Conservation (phyloP, 768 basidiomycete species). For the Gymnopilus dilepis region DNA sequence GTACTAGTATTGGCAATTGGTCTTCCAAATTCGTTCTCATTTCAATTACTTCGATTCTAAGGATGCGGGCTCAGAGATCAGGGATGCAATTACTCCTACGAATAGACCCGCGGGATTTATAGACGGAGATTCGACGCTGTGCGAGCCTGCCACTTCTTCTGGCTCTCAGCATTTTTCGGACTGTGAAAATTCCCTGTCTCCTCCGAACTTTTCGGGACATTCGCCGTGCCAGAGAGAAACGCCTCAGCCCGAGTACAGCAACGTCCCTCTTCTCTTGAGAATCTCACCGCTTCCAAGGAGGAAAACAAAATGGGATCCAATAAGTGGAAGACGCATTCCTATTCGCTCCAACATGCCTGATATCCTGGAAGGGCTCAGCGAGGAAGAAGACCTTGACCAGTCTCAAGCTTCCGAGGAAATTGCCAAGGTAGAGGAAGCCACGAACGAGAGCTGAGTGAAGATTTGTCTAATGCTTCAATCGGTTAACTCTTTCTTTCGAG, state of each 20-base stretch:
- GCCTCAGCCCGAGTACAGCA: not conserved
- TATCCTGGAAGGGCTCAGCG: no score
- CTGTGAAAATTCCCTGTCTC: not conserved
- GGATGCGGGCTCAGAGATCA: no score
- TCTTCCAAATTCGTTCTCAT: no score
- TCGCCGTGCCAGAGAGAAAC: not conserved
- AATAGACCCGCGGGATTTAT: no score
- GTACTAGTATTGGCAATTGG: not conserved
- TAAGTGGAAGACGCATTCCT: not conserved
- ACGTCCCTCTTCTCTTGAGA: not conserved
- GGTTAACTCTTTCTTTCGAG: no score
- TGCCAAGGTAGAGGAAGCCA: not conserved
- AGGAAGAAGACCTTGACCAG: no score
- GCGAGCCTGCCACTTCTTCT: no score
- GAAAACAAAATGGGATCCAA: constrained; percentile 22
- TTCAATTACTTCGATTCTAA: no score
- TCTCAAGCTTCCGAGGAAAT: no score
- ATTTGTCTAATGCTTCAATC: not conserved
- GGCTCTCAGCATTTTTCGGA: no score
- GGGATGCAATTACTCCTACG: no score
- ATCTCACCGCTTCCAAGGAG: constrained; percentile 6
- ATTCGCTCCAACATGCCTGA: not conserved
- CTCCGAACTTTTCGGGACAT: not conserved
- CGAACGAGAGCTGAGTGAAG: not conserved
- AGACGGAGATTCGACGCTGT: no score